A percentile compares a stretch with the other conserved stretches of the same genome.
phyloP scores from a whole-genome alignment of 75 land plant genomes.

The Pinus tabuliformis region DNA sequence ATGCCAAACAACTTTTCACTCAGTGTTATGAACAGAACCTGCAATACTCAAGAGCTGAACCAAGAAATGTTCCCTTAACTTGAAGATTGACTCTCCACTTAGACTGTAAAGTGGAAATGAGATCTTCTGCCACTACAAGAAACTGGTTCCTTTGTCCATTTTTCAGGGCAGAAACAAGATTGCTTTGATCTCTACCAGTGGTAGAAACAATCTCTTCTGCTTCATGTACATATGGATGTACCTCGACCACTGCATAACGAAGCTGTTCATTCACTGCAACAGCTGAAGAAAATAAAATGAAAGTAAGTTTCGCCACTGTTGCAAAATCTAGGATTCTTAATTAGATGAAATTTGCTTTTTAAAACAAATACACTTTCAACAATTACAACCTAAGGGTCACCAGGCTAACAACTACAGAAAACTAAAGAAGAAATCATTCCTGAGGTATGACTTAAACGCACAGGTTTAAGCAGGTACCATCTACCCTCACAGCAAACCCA shows the following conservation, averaged over 20 bases:
- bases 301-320: neutral
- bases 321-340: too few relatives aligned
- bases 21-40: neutral
- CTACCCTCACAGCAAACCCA: too few relatives aligned
- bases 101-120: constrained; percentile 55
- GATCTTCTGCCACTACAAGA: constrained; percentile 82
- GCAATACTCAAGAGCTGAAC: too few relatives aligned
- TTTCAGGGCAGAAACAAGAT: constrained; percentile 47
- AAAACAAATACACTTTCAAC: too few relatives aligned
- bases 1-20: neutral
- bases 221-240: constrained; percentile 14
- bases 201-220: constrained; percentile 24
- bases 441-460: too few relatives aligned
- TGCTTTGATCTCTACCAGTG: constrained; percentile 28
- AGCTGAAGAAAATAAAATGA: constrained; percentile 43
- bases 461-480: too few relatives aligned
- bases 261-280: constrained; percentile 95
- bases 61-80: too few relatives aligned
- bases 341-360: too few relatives aligned
- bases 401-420: too few relatives aligned
- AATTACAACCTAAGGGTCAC: too few relatives aligned
- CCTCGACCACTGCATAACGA: constrained; percentile 77
- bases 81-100: too few relatives aligned
- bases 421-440: too few relatives aligned
- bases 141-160: constrained; percentile 33